A percentile compares a stretch with the other conserved stretches of the same genome.
Evolutionary conservation across 75 land plant genomes (phyloP).

Genomic region (Pinus tabuliformis): DNA sequence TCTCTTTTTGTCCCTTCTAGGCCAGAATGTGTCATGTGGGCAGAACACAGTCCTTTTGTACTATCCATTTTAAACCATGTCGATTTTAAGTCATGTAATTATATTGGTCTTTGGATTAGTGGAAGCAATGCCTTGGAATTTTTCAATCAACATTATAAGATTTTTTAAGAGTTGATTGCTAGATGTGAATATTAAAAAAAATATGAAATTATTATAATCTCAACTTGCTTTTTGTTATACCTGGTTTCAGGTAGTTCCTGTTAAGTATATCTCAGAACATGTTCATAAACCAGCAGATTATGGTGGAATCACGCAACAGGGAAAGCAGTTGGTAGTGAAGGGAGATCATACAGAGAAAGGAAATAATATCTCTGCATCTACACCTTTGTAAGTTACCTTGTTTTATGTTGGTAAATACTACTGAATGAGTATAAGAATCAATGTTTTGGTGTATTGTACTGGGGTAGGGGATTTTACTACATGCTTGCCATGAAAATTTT

Average conservation of each 20-base stretch:
- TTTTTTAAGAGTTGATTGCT: background rate
- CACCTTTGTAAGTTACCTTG: background rate
- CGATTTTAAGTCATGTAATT: background rate
- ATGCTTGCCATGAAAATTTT: background rate
- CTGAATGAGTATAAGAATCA: too few species aligned
- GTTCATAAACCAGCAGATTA: background rate
- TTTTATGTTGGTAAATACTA: background rate
- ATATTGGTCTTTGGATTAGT: background rate
- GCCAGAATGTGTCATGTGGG: background rate
- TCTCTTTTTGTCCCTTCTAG: background rate
- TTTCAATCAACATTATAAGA: background rate
- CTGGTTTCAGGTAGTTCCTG: slow-evolving; percentile 8
- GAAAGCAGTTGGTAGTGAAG: background rate
- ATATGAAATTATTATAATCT: background rate
- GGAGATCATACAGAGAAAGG: slow-evolving; percentile 1
- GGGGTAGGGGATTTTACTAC: too few species aligned
- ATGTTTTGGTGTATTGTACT: too few species aligned
- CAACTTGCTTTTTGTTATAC: background rate
- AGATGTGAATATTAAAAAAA: background rate
- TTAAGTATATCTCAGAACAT: background rate
- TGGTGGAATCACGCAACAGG: background rate
- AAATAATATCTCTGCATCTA: background rate
- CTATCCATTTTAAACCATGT: background rate
- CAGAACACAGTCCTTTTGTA: background rate
- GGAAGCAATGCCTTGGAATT: background rate